These are phyloP conservation scores for Naganishia vaughanmartiniae DNA, from an alignment of 768 basidiomycete species.

Conservation along the genomic window DNA sequence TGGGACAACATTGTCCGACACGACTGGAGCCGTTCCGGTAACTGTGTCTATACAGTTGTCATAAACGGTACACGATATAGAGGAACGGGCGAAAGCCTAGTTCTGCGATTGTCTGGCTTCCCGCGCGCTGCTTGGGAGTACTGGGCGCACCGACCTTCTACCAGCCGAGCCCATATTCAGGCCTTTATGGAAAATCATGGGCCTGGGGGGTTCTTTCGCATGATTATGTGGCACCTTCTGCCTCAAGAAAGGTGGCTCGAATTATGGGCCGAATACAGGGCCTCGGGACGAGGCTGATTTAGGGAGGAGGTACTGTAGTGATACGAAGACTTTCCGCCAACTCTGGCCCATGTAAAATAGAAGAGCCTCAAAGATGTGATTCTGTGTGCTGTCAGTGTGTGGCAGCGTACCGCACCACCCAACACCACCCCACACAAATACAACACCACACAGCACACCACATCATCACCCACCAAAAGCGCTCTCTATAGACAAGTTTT, in stretches of 20 bases:
- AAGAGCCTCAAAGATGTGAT: too few relatives aligned
- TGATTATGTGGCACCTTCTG: neutral
- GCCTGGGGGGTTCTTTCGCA: neutral
- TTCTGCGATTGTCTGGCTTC: neutral
- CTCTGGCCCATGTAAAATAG: too few relatives aligned
- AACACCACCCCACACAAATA: too few relatives aligned
- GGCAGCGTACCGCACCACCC: too few relatives aligned
- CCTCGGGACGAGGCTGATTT: constrained; percentile 1
- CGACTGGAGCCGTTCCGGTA: neutral
- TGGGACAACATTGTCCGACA: neutral
- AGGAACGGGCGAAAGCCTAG: neutral
- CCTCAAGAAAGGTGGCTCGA: neutral
- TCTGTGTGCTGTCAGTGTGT: too few relatives aligned
- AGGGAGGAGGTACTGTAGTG: constrained; percentile 9
- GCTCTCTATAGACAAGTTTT: too few relatives aligned
- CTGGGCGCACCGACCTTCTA: neutral
- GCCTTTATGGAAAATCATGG: neutral
- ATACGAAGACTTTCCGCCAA: too few relatives aligned
- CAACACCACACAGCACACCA: too few relatives aligned
- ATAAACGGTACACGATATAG: neutral
- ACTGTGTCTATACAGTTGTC: too few relatives aligned
- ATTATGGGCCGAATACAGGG: neutral
- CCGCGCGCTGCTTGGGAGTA: neutral
- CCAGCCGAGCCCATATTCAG: neutral
- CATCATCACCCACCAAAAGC: too few relatives aligned